Base-by-base conservation (phyloP, 164 flowering plant species). In the Akebia trifoliata region DNA sequence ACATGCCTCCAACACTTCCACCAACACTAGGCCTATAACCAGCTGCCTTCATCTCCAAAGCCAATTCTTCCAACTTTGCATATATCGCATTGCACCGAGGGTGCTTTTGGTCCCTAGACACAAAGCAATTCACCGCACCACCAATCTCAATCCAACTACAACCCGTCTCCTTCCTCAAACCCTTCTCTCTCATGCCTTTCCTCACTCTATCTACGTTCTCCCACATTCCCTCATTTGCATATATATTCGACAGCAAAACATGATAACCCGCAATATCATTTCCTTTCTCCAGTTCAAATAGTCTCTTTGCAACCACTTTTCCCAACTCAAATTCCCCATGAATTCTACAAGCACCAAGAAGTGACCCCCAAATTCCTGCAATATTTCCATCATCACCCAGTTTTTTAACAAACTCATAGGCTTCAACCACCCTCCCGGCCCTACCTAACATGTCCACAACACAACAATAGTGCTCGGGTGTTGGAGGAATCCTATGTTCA, bases 401-500 rank as follows among this genome's bases (percentile, higher is more conserved):
- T 59, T 54, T 57, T 44, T 66, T 54, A 44, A 76, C 80, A 65
- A 86, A 83, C 56, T 81, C 77, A 54, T 83, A 83, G 14, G 99
- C 99, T 66, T 90, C 96, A 34, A 14, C 48, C 37, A 93, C 76
- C 72, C 83, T 79, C 32, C 95, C 97, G 39, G 74, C 90, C 71
- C 91, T 80, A 22, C 99, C 96, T 57, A 93, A 65, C 94, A 90
- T 85, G 72, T 93, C 96, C 18, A 78, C 84, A 58, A 87, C 72
- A 64, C 97, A 93, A 56, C 87, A 81, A 62, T 73, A 81, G 65
- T 93, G 99, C 65, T 84, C 96, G 25, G 62, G 25, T 31, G 78
- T 74, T 10, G 96, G 87, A 24, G 28, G 44, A 39, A 87, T 74
- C 11, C 68, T 67, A 57, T 74, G 70, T 9, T 72, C 75, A 28